These are phyloP conservation scores for Penstemon davidsonii DNA, from an alignment of 257 asterid genomes.

Conservation along the genomic window DNA sequence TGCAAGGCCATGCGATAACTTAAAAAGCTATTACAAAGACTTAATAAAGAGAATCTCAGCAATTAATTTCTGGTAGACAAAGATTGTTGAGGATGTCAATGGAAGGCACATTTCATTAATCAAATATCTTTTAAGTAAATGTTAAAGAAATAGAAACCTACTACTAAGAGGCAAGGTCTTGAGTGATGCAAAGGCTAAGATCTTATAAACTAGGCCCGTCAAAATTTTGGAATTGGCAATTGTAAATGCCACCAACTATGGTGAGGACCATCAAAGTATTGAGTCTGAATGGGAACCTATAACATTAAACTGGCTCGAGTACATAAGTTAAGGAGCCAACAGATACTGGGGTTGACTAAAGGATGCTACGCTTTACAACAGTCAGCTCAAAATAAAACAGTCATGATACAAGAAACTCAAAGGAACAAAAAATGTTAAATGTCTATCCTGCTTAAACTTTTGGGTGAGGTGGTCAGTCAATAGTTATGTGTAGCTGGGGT, in stretches of 20 bases:
- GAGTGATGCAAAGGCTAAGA: neutral
- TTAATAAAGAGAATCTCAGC: neutral
- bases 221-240: neutral
- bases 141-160: neutral
- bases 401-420: neutral
- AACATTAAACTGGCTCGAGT: neutral
- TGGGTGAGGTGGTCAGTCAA: no score
- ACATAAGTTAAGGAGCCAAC: neutral
- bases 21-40: neutral
- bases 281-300: neutral
- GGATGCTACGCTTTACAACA: neutral
- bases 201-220: constrained; percentile 1
- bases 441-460: no score
- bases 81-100: neutral
- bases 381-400: neutral
- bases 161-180: constrained; percentile 2
- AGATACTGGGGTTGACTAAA: neutral
- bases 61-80: constrained; percentile 14
- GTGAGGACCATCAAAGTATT: neutral
- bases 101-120: neutral
- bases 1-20: neutral
- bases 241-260: neutral
- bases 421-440: neutral
- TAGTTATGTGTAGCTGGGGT: neutral
- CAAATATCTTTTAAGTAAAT: neutral